Percentiles rank a stretch among this genome's conserved stretches.
Conservation (phyloP, 306 rosid species). For the Sicyos baderoa region DNA sequence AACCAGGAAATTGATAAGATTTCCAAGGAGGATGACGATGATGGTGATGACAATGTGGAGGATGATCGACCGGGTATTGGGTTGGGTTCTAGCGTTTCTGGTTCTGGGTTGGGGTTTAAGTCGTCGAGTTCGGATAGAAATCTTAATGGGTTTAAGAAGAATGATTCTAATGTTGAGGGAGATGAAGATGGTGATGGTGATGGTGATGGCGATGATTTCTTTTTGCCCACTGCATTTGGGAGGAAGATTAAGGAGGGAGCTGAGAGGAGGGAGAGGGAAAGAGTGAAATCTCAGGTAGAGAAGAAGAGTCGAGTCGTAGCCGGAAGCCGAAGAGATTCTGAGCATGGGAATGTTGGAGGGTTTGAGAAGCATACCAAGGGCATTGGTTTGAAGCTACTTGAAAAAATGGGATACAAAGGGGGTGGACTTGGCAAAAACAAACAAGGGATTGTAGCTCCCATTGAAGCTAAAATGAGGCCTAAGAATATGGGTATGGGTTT, state of each 20-base stretch:
- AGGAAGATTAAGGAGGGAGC: conserved; percentile 78
- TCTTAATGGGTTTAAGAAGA: conserved; percentile 26
- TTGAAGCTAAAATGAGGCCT: conserved; percentile 69
- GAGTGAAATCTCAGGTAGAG: conserved; percentile 43
- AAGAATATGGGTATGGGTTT: conserved; percentile 79
- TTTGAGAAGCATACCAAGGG: conserved; percentile 85
- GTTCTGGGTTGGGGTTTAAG: conserved; percentile 47
- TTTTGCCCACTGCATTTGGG: conserved; percentile 74
- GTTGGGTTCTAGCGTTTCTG: conserved; percentile 34
- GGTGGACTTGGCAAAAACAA: conserved; percentile 87
- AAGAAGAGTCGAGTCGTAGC: conserved; percentile 30
- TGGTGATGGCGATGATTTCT: conserved; percentile 19
- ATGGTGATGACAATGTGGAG: conserved; percentile 21
- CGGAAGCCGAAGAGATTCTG: conserved; percentile 22
- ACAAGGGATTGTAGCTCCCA: conserved; percentile 76
- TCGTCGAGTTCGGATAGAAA: conserved; percentile 11
- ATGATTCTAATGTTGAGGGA: conserved; percentile 19
- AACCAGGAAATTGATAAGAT: conserved; percentile 40
- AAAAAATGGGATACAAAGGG: conserved; percentile 90
- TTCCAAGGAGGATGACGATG: conserved; percentile 32
- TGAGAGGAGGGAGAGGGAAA: conserved; percentile 52
- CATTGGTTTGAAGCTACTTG: conserved; percentile 67
- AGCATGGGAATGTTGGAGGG: conserved; percentile 34
- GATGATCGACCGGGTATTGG: conserved; percentile 49
- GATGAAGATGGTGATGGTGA: conserved; percentile 22